A percentile compares a stretch with the other conserved stretches of the same genome.
Conservation (phyloP, 164 flowering plant species). For the Warburgia ugandensis region DNA sequence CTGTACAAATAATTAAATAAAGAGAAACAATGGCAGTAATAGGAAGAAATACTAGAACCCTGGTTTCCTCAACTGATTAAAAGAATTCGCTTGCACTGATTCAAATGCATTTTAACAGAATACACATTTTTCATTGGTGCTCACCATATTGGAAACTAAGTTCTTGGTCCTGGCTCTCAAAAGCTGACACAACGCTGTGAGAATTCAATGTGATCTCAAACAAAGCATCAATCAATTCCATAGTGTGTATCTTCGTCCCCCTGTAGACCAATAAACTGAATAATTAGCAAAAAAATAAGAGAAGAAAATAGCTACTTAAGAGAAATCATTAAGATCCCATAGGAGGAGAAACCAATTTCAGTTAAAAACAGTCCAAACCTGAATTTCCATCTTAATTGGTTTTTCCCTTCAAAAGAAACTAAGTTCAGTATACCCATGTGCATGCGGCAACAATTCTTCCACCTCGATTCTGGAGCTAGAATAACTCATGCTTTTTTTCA, state of each 20-base stretch:
- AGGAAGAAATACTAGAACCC: neutral
- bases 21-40: neutral
- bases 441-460: slow-evolving; percentile 68
- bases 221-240: too few species aligned
- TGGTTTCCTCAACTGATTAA: neutral
- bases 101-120: too few species aligned
- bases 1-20: neutral
- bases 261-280: too few species aligned
- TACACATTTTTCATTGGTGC: too few species aligned
- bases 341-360: neutral
- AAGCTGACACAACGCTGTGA: too few species aligned
- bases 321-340: neutral
- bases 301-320: neutral
- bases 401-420: slow-evolving; percentile 33
- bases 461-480: slow-evolving; percentile 69
- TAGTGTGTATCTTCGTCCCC: too few species aligned
- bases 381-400: neutral
- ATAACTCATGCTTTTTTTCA: slow-evolving; percentile 57
- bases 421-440: slow-evolving; percentile 48
- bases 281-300: neutral
- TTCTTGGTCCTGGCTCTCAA: too few species aligned
- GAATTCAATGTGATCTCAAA: too few species aligned
- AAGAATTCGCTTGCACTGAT: neutral
- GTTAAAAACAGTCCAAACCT: neutral
- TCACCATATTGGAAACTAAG: too few species aligned